Conservation (phyloP, 495 filamentous ascomycete species). For the Aspergillus affinis region DNA sequence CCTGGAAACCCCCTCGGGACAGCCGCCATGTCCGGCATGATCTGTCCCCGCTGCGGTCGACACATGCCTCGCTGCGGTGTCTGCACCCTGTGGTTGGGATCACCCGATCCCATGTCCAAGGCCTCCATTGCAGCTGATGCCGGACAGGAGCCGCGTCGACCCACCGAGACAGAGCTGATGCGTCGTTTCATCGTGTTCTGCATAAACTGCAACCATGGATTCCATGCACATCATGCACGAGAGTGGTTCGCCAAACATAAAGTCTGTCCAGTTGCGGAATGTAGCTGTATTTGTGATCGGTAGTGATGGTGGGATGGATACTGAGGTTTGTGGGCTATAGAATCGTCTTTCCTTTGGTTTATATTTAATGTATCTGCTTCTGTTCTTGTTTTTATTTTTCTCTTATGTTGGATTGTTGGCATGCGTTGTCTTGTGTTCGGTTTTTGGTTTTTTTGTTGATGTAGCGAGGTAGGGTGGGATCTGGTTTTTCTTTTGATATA, state of each 20-base stretch:
- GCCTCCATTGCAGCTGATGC: slow-evolving; percentile 54
- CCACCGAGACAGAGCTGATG: slow-evolving; percentile 40
- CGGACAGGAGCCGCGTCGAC: slow-evolving; percentile 31
- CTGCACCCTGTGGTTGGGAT: slow-evolving; percentile 82
- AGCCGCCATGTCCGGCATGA: slow-evolving; percentile 47
- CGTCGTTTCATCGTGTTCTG: slow-evolving; percentile 72
- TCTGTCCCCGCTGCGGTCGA: slow-evolving; percentile 82
- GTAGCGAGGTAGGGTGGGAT: neutral
- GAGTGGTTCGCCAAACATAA: slow-evolving; percentile 82
- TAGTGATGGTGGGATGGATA: slow-evolving; percentile 10
- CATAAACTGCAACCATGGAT: slow-evolving; percentile 82
- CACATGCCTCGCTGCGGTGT: slow-evolving; percentile 88
- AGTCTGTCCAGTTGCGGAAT: slow-evolving; percentile 88
- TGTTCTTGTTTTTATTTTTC: neutral
- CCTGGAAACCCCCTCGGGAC: slow-evolving; percentile 39
- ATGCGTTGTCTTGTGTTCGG: neutral
- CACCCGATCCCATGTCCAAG: slow-evolving; percentile 64
- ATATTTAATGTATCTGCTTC: neutral
- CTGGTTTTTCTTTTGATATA: slow-evolving; percentile 16
- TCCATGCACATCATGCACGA: slow-evolving; percentile 83
- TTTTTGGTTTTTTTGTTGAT: neutral
- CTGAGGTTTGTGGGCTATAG: neutral
- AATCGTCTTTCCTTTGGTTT: neutral
- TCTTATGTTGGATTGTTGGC: slow-evolving; percentile 1
- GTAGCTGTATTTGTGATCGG: slow-evolving; percentile 74